A percentile compares a stretch with the other conserved stretches of the same genome.
phyloP scores from a whole-genome alignment of 1,284 basidiomycete genomes.

The Sporisorium iseilematis-ciliati region DNA sequence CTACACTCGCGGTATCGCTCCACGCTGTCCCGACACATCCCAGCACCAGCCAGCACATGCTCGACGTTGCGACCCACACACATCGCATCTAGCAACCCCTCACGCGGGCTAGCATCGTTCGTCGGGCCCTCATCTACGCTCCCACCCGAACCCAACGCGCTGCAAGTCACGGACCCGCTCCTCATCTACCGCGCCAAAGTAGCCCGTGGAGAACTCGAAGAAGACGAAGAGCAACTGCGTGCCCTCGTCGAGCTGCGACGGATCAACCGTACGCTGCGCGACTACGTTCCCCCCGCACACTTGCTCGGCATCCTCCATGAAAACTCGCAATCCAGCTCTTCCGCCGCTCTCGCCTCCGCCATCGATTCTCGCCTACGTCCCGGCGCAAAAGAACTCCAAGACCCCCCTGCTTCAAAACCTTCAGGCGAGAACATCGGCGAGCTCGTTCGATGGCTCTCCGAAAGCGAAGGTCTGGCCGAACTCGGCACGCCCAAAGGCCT shows the following conservation, averaged over 20 bases:
- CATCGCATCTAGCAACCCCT: not conserved
- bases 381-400: conserved; percentile 17
- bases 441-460: conserved; percentile 74
- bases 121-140: conserved; percentile 1
- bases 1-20: not conserved
- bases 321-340: conserved; percentile 29
- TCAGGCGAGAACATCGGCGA: conserved; percentile 54
- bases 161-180: conserved; percentile 61
- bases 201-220: conserved; percentile 74
- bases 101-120: conserved; percentile 13
- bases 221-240: conserved; percentile 78
- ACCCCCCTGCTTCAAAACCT: conserved; percentile 7
- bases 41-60: not conserved
- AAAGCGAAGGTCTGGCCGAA: conserved; percentile 76
- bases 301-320: conserved; percentile 60
- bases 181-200: conserved; percentile 69
- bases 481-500: conserved; percentile 76
- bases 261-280: conserved; percentile 72
- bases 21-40: not conserved
- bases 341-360: conserved; percentile 26
- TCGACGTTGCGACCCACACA: not conserved
- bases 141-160: conserved; percentile 22
- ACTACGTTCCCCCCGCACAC: conserved; percentile 73
- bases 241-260: conserved; percentile 76
- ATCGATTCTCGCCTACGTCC: conserved; percentile 31